Evolutionary conservation across 2,329 filamentous ascomycete species (phyloP).

Genomic region (Tolypocladium pustulatum): DNA sequence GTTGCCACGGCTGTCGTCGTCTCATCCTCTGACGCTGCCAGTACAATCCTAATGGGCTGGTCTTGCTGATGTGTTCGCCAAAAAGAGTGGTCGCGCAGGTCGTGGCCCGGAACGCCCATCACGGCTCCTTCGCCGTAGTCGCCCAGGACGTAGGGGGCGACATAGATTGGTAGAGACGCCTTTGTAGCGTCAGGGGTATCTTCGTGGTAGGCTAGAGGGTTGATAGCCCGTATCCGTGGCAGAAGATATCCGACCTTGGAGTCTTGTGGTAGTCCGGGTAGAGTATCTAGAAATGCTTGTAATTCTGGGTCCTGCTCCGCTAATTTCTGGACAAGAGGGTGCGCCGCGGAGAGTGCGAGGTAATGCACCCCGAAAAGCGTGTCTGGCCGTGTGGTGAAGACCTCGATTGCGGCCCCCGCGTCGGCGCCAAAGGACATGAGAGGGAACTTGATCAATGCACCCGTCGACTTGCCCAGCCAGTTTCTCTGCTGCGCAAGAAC

Average conservation of each 20-base stretch:
- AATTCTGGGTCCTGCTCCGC: conserved; percentile 51
- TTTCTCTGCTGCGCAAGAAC: conserved; percentile 77
- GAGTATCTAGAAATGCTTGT: conserved; percentile 55
- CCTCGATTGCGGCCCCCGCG: conserved; percentile 44
- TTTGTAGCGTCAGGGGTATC: conserved; percentile 38
- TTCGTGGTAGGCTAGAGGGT: conserved; percentile 51
- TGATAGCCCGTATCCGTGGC: conserved; percentile 48
- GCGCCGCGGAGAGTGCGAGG: conserved; percentile 63
- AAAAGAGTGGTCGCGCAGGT: conserved; percentile 67
- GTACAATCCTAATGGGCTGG: conserved; percentile 51
- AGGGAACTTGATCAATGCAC: conserved; percentile 62
- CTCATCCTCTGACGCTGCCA: conserved; percentile 41
- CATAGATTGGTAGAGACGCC: conserved; percentile 60
- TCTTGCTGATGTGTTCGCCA: conserved; percentile 60
- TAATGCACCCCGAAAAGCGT: conserved; percentile 85
- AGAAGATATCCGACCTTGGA: conserved; percentile 61
- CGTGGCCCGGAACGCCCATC: conserved; percentile 87
- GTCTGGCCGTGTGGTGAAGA: conserved; percentile 79
- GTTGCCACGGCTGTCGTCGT: conserved; percentile 30
- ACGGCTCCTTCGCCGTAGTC: conserved; percentile 82
- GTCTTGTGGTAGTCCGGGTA: conserved; percentile 43
- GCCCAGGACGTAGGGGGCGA: conserved; percentile 74
- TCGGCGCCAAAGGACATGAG: conserved; percentile 34
- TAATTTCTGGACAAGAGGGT: conserved; percentile 55
- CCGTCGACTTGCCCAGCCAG: conserved; percentile 74